Conservation (phyloP, 768 basidiomycete species). For the Kwoniella mangroviensis region DNA sequence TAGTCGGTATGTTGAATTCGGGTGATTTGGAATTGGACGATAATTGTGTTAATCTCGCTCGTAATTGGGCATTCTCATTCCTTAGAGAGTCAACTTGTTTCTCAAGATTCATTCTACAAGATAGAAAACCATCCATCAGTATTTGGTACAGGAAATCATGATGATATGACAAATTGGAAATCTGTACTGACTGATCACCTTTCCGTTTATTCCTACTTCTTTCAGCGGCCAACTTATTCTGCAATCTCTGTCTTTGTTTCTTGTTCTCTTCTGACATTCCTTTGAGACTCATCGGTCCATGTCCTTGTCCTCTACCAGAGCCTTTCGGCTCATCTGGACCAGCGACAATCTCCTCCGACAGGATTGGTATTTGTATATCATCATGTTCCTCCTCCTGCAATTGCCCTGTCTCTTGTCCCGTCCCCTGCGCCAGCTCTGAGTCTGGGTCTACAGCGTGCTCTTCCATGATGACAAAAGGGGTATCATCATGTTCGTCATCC, state of each 20-base stretch:
- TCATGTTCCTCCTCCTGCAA: neutral
- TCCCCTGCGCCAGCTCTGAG: neutral
- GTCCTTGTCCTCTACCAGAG: neutral
- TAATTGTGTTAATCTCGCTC: constrained; percentile 38
- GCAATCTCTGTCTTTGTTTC: constrained; percentile 43
- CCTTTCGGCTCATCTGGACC: neutral
- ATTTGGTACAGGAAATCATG: neutral
- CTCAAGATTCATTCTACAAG: constrained; percentile 33
- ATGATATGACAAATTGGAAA: neutral
- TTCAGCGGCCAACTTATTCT: constrained; percentile 54
- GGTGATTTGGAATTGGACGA: constrained; percentile 11
- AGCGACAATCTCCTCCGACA: too few relatives aligned
- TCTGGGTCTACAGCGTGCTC: neutral
- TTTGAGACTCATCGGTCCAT: constrained; percentile 7
- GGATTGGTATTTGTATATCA: too few relatives aligned
- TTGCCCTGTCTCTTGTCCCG: neutral
- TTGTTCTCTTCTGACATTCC: constrained; percentile 37
- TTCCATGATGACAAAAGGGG: constrained; percentile 15
- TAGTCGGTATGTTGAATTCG: neutral
- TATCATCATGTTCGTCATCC: constrained; percentile 22
- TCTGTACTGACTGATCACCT: constrained; percentile 46
- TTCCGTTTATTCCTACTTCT: constrained; percentile 49
- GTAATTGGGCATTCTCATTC: constrained; percentile 50
- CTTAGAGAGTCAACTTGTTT: constrained; percentile 41
- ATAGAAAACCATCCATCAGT: neutral